Evolutionary conservation across 1,284 basidiomycete genomes (phyloP), one percentile per base, ranked within the genome.

Genomic region (Lignosus rhinocerotis): DNA sequence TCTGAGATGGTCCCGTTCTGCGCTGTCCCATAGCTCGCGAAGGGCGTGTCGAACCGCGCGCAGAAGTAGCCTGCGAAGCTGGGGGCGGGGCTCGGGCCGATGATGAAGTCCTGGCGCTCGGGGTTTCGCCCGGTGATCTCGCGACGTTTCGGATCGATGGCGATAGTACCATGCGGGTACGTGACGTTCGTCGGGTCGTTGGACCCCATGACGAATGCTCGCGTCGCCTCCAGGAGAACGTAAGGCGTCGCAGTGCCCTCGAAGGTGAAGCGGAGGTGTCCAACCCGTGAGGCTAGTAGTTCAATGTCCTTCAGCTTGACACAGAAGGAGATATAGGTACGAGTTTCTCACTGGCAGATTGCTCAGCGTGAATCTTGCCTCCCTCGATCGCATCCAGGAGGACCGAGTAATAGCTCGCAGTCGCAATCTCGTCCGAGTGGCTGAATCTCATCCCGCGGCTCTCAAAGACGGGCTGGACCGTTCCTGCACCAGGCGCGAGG

Each of bases 261-360:
- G 74, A 93, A 91, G 0, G 84, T 87, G 74, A 93, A 92, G 2
- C 86, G 81, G 1, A 93, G 76, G 67, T 93, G 90, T 0, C 88
- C 90, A 16, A 90, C 90, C 16, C 90, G 84, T 5, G 90, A 92
- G 6, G 90, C 88, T 91, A 62, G 9, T 30, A 59, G 7, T 12
- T 30, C 21, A 14, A n/a, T 45, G 58, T 8, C 60, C 11, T 21
- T 56, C 44, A 57, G 43, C 32, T 19, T 3, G n/a, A 51, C 17
- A 41, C 41, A 46, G 10, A 41, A 31, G 51, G 19, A 33, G 44
- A 41, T 58, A 48, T 43, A 10, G 32, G 47, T 19, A 45, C 7
- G 43, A 53, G 25, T 30, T 21, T 78, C 86, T 52, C 65, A 90
- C 90, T 88, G 1, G 90, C 87, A 55, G 80, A 83, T 69, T 91